Conservation (phyloP, 805 yeast genomes). For the Cyberlindnera xylosilytica region DNA sequence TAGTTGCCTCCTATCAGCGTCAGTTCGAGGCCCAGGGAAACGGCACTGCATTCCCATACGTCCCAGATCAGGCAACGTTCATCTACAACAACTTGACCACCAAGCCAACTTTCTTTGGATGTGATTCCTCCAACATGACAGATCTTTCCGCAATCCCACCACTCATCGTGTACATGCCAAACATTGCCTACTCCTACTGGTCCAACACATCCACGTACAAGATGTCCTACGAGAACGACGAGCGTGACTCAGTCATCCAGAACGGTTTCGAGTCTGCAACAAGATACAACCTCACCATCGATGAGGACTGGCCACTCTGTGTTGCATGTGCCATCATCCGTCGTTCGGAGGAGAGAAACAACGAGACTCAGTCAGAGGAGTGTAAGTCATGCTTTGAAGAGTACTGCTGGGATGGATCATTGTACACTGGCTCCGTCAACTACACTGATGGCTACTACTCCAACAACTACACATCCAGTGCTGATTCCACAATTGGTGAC, state of each 20-base stretch:
- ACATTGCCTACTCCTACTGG: constrained; percentile 59
- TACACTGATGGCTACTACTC: constrained; percentile 11
- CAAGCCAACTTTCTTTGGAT: constrained; percentile 83
- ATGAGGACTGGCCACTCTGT: constrained; percentile 67
- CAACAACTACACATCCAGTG: constrained; percentile 5
- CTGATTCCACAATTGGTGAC: constrained; percentile 1
- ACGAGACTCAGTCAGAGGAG: constrained; percentile 54
- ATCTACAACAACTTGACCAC: constrained; percentile 56
- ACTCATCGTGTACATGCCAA: constrained; percentile 71
- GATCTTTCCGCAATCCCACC: constrained; percentile 60
- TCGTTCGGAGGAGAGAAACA: constrained; percentile 70
- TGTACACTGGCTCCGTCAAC: constrained; percentile 2
- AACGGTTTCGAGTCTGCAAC: constrained; percentile 76
- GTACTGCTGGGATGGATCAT: constrained; percentile 73
- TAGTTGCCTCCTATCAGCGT: constrained; percentile 54
- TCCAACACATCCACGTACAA: constrained; percentile 73
- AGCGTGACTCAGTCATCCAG: constrained; percentile 55
- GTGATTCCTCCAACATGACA: constrained; percentile 64
- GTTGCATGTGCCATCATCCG: constrained; percentile 81
- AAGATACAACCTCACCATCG: constrained; percentile 63
- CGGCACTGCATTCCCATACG: constrained; percentile 71
- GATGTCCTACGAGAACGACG: constrained; percentile 57
- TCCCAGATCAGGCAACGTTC: constrained; percentile 70
- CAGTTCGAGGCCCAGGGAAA: constrained; percentile 50
- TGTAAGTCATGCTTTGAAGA: constrained; percentile 67